phyloP scores from a whole-genome alignment of 2,329 filamentous ascomycete species.

The Rhexocercosporidium sp. region DNA sequence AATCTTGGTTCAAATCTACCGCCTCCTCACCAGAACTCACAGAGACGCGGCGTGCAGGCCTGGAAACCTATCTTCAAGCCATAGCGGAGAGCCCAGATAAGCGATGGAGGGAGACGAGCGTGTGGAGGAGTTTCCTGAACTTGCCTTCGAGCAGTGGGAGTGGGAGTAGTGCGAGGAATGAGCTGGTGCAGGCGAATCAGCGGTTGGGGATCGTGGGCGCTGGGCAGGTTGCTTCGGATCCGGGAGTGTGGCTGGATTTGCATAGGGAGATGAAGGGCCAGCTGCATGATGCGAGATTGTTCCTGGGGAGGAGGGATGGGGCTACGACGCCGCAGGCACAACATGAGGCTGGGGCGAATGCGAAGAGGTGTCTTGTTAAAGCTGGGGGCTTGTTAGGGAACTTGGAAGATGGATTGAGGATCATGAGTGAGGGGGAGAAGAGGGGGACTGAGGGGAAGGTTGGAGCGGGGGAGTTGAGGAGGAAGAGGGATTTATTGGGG shows the following conservation, averaged over 20 bases:
- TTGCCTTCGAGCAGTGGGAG: slow-evolving; percentile 57
- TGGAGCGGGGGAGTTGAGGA: slow-evolving; percentile 75
- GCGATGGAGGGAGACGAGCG: slow-evolving; percentile 74
- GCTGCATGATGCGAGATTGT: slow-evolving; percentile 69
- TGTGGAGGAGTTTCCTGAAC: slow-evolving; percentile 76
- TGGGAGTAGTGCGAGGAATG: slow-evolving; percentile 37
- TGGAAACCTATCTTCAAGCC: slow-evolving; percentile 74
- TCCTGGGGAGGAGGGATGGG: slow-evolving; percentile 71
- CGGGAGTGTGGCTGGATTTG: slow-evolving; percentile 73
- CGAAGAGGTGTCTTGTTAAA: slow-evolving; percentile 74
- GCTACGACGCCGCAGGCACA: slow-evolving; percentile 57
- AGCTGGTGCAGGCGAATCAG: slow-evolving; percentile 38
- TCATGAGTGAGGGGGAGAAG: slow-evolving; percentile 56
- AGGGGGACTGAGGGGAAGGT: slow-evolving; percentile 46
- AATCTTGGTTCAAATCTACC: slow-evolving; percentile 79
- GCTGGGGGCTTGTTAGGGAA: slow-evolving; percentile 67
- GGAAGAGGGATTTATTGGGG: slow-evolving; percentile 72
- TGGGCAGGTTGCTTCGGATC: slow-evolving; percentile 38
- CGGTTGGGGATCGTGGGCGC: slow-evolving; percentile 26
- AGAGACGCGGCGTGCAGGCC: slow-evolving; percentile 68
- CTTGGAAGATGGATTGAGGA: slow-evolving; percentile 68
- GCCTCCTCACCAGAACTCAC: slow-evolving; percentile 72
- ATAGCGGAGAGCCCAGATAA: slow-evolving; percentile 77
- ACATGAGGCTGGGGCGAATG: slow-evolving; percentile 72
- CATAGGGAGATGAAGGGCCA: slow-evolving; percentile 74